Evolutionary conservation across 1,284 basidiomycete species (phyloP), one percentile per base, ranked within the genome.

Genomic region (Mrakiaceae sp.): DNA sequence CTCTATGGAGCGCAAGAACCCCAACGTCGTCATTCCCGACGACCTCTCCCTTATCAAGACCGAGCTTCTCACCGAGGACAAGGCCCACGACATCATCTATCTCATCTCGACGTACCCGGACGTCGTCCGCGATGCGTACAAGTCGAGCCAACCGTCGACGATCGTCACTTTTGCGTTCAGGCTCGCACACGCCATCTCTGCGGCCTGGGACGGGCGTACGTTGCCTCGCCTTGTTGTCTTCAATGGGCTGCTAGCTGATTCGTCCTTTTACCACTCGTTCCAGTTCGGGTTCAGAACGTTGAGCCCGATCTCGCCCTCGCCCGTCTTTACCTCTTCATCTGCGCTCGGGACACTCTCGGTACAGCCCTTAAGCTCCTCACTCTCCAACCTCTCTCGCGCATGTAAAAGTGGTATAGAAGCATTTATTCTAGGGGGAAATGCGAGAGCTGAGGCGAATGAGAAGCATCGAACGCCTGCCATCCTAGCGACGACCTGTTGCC

Each of bases 1-100:
- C 63, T 97, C 93, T 4, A 89, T 98, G 73, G 87, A 87, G 72
- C 89, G 95, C 67, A 96, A 95, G 77, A 94, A 94, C 76, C 90
- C 91, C 12, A 85, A 92, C 68, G 84, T 95, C 56, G 71, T 74
- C 62, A 79, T 93, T 52, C 88, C 92, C 12, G 77, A 82, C 0
- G 77, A 79, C 42, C 82, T 86, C 46, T 78, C 83, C 48, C 76
- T 84, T 69, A 87, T 94, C 72, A 80, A 88, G 73, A 83, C 86
- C 6, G 79, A 81, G 3, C 80, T 86, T 11, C 85, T 98, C 64
- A 78, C 81, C n/a, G 78, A 81, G 40, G 79, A 82, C 48, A 88
- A 92, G 69, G 89, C 93, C 43, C 82, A 91, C 62, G 92, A 97
- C 67, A 88, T 98, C 70, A 81, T 86, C 39, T 86, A 91, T 79